phyloP scores from a whole-genome alignment of 208 protist genomes.

The Trypanosoma caninum region DNA sequence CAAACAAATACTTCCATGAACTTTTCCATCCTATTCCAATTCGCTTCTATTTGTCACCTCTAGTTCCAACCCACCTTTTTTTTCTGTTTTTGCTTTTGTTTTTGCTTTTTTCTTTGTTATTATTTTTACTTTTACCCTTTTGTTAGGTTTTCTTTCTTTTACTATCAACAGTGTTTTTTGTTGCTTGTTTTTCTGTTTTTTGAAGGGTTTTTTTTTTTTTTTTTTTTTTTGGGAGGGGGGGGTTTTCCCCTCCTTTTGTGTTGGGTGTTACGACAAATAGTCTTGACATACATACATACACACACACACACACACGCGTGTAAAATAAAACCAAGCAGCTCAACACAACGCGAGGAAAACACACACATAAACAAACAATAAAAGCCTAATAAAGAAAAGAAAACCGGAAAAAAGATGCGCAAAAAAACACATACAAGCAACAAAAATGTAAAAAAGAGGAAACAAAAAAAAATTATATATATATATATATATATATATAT shows the following conservation, averaged over 20 bases:
- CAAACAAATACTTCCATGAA: not conserved
- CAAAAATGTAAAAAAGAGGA: not conserved
- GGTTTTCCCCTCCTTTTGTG: not conserved
- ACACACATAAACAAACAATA: too few relatives aligned
- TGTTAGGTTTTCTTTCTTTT: not conserved
- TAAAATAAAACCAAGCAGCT: too few relatives aligned
- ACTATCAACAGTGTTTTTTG: not conserved
- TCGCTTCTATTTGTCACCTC: not conserved
- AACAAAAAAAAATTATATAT: not conserved
- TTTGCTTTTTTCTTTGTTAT: not conserved
- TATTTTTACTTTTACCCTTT: not conserved
- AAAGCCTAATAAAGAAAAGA: not conserved
- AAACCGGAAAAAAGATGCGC: not conserved
- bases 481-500: too few relatives aligned
- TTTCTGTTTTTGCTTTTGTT: not conserved
- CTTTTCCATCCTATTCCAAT: not conserved
- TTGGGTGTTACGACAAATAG: not conserved
- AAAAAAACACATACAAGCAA: not conserved
- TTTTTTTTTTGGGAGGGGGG: not conserved
- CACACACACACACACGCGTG: not conserved
- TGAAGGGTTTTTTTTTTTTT: not conserved
- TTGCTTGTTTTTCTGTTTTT: not conserved
- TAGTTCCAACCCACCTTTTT: not conserved
- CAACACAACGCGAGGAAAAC: too few relatives aligned
- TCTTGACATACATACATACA: not conserved